Evolutionary conservation across 257 asterid species (phyloP).

Genomic region (Ehretia macrophylla): DNA sequence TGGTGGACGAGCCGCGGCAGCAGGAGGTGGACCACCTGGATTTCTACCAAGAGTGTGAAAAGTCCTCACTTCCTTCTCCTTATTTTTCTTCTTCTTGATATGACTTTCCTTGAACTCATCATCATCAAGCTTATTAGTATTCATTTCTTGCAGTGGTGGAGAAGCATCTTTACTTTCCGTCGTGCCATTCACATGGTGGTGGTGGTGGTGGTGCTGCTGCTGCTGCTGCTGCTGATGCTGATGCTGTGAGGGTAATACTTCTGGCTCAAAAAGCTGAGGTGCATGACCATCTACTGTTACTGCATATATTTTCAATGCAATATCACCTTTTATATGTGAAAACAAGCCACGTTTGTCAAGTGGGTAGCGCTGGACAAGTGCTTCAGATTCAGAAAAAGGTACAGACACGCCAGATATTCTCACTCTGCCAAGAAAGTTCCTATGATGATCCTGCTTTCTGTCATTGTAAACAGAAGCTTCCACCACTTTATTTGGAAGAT

Average conservation of each 20-base stretch:
- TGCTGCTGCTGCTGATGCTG: slow-evolving; percentile 1
- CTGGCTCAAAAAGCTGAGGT: slow-evolving; percentile 7
- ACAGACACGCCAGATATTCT: slow-evolving; percentile 59
- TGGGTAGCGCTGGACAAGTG: slow-evolving; percentile 62
- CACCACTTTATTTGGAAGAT: slow-evolving; percentile 37
- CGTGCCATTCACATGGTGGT: slow-evolving; percentile 19
- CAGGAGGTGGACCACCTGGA: slow-evolving; percentile 29
- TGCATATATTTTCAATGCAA: slow-evolving; percentile 49
- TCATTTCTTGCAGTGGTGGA: slow-evolving; percentile 35
- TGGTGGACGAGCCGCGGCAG: neutral
- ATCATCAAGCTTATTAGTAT: slow-evolving; percentile 25
- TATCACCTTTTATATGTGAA: slow-evolving; percentile 75
- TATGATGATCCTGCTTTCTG: slow-evolving; percentile 45
- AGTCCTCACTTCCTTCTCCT: slow-evolving; percentile 50
- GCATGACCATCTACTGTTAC: slow-evolving; percentile 16
- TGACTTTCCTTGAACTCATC: slow-evolving; percentile 38
- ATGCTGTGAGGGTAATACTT: slow-evolving; percentile 7
- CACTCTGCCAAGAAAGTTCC: slow-evolving; percentile 73
- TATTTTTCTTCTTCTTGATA: slow-evolving; percentile 42
- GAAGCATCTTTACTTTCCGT: slow-evolving; percentile 8
- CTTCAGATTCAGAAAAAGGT: slow-evolving; percentile 56
- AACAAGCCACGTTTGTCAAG: slow-evolving; percentile 84
- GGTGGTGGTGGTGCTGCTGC: slow-evolving; percentile 10
- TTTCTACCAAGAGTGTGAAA: slow-evolving; percentile 52
- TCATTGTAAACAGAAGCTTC: slow-evolving; percentile 65